phyloP scores from a whole-genome alignment of 2,329 filamentous ascomycete genomes.

The Ophiostoma tasmaniense region DNA sequence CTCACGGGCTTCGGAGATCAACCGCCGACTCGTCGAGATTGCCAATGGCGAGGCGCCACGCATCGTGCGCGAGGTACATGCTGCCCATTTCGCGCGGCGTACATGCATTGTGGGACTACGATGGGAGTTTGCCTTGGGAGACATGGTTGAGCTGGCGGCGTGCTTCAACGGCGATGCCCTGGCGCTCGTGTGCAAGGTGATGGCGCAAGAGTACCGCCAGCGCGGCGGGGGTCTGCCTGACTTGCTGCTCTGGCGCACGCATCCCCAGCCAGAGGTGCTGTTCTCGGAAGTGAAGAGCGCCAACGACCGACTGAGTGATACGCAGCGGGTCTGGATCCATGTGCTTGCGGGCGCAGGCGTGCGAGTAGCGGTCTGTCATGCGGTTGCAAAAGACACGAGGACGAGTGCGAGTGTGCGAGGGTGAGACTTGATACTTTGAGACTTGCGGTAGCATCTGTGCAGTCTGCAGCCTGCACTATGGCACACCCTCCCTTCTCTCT shows the following conservation, averaged over 20 bases:
- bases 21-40: constrained; percentile 76
- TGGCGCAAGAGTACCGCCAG: constrained; percentile 89
- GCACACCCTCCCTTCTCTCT: neutral
- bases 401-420: neutral
- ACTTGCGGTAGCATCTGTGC: neutral
- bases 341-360: constrained; percentile 79
- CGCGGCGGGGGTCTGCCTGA: constrained; percentile 85
- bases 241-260: constrained; percentile 71
- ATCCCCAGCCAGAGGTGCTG: constrained; percentile 37
- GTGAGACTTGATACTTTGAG: neutral
- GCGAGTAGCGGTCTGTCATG: constrained; percentile 70
- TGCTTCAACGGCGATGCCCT: constrained; percentile 77
- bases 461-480: too few relatives aligned
- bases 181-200: constrained; percentile 79
- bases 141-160: constrained; percentile 67
- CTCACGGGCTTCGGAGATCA: constrained; percentile 79
- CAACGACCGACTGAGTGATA: constrained; percentile 92
- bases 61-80: constrained; percentile 62
- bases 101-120: constrained; percentile 88
- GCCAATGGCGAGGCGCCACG: constrained; percentile 66
- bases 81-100: constrained; percentile 55
- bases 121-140: constrained; percentile 78
- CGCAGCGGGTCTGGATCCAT: constrained; percentile 94
- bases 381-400: constrained; percentile 44
- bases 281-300: constrained; percentile 74